Evolutionary conservation across 768 basidiomycete species (phyloP).

Genomic region (Galerina marginata): DNA sequence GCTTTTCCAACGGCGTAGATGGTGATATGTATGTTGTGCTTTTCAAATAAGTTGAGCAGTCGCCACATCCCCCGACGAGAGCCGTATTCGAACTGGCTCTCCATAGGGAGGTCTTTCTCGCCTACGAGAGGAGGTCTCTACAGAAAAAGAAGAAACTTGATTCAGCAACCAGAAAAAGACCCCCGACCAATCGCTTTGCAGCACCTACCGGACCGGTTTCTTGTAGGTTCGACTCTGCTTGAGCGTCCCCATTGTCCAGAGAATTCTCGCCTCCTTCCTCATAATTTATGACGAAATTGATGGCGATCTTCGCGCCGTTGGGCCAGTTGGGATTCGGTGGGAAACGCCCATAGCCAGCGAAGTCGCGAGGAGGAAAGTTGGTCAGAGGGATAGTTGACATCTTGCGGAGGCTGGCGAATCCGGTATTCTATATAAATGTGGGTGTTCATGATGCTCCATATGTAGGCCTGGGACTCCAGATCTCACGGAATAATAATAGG

Average conservation of each 20-base stretch:
- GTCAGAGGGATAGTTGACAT: conserved; percentile 2
- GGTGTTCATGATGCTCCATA: no score
- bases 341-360: conserved; percentile 19
- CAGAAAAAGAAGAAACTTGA: not conserved
- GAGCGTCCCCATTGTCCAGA: conserved; percentile 22
- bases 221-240: conserved; percentile 17
- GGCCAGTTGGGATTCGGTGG: conserved; percentile 24
- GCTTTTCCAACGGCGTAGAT: conserved; percentile 24
- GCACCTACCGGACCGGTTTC: conserved; percentile 17
- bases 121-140: conserved; percentile 18
- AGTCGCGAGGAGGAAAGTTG: conserved; percentile 21
- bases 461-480: no score
- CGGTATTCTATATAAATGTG: no score
- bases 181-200: no score
- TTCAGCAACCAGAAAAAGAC: not conserved
- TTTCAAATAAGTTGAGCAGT: conserved; percentile 21
- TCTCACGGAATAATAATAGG: no score
- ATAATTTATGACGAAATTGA: conserved; percentile 25
- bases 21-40: conserved; percentile 19
- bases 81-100: conserved; percentile 25
- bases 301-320: conserved; percentile 21
- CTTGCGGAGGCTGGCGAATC: not conserved
- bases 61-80: conserved; percentile 25
- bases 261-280: conserved; percentile 24
- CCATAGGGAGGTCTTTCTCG: conserved; percentile 21